A percentile compares a stretch with the other conserved stretches of the same genome.
phyloP scores from a whole-genome alignment of 2,329 filamentous ascomycete genomes.

The Colletotrichum cordylinicola region DNA sequence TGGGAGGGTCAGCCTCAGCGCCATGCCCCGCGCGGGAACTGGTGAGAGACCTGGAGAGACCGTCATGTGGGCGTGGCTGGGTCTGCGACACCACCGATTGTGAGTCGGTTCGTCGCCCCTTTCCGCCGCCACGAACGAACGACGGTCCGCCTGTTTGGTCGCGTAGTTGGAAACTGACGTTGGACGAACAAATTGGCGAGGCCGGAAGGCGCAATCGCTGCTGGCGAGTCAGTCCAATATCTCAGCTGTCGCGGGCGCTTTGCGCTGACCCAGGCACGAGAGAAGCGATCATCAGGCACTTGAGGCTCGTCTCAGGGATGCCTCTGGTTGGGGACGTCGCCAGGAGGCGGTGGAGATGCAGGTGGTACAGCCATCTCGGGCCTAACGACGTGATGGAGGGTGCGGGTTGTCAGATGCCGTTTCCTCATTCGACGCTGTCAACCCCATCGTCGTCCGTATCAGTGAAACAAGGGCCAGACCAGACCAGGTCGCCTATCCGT shows the following conservation, averaged over 20 bases:
- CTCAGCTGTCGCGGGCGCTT: background rate
- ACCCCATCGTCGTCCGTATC: slow-evolving; percentile 6
- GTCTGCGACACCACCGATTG: background rate
- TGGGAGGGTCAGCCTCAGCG: slow-evolving; percentile 14
- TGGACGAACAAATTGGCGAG: background rate
- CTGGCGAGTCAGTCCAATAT: slow-evolving; percentile 5
- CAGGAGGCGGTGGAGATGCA: slow-evolving; percentile 21
- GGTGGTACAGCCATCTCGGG: slow-evolving; percentile 10
- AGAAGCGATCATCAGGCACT: slow-evolving; percentile 20
- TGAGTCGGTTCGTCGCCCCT: slow-evolving; percentile 5
- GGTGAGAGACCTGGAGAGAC: background rate
- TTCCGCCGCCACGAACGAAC: background rate
- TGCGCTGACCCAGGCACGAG: slow-evolving; percentile 19
- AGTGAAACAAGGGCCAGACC: slow-evolving; percentile 23
- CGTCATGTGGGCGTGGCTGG: slow-evolving; percentile 8
- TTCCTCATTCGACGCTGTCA: slow-evolving; percentile 10
- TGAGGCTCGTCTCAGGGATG: slow-evolving; percentile 20
- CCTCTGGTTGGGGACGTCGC: background rate
- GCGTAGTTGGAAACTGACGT: background rate
- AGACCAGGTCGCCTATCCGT: slow-evolving; percentile 10
- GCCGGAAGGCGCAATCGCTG: slow-evolving; percentile 9
- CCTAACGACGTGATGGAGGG: slow-evolving; percentile 14
- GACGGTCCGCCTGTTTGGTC: slow-evolving; percentile 1
- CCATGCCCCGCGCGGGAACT: slow-evolving; percentile 13
- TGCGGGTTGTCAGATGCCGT: slow-evolving; percentile 14